Evolutionary conservation across 1,284 basidiomycete genomes (phyloP).

Genomic region (Wolfiporia cocos): DNA sequence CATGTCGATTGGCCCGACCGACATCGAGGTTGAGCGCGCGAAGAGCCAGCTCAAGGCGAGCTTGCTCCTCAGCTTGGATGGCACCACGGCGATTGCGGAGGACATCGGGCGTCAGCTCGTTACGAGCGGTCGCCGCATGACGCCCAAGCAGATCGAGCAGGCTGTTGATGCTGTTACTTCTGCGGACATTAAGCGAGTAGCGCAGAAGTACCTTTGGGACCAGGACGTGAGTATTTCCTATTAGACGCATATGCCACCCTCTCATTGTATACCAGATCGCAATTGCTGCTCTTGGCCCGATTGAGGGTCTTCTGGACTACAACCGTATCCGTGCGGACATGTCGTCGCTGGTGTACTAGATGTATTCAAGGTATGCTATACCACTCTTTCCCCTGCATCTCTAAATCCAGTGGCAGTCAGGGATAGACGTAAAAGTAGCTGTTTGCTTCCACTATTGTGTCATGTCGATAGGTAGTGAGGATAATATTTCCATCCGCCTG

Average conservation of each 20-base stretch:
- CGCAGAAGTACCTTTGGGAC: conserved; percentile 97
- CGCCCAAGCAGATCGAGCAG: conserved; percentile 91
- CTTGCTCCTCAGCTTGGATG: conserved; percentile 87
- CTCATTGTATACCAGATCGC: conserved; percentile 48
- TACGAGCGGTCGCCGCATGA: conserved; percentile 85
- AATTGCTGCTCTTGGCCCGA: conserved; percentile 76
- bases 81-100: conserved; percentile 94
- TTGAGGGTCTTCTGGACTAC: conserved; percentile 87
- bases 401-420: too few species aligned
- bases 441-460: conserved; percentile 6
- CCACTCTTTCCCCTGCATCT: too few species aligned
- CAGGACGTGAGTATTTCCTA: conserved; percentile 63
- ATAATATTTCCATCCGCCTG: conserved; percentile 2
- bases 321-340: conserved; percentile 77
- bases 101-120: conserved; percentile 98
- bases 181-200: conserved; percentile 92
- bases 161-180: conserved; percentile 87
- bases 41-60: conserved; percentile 98
- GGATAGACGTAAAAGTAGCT: conserved; percentile 11
- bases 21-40: conserved; percentile 90
- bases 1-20: conserved; percentile 85
- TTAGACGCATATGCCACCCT: conserved; percentile 3
- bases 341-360: conserved; percentile 73
- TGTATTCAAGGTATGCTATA: conserved; percentile 3
- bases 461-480: conserved; percentile 6